Percentiles rank a stretch among this genome's conserved stretches.
phyloP scores from a whole-genome alignment of 148 eudicot genomes.

The Silene uniflora region DNA sequence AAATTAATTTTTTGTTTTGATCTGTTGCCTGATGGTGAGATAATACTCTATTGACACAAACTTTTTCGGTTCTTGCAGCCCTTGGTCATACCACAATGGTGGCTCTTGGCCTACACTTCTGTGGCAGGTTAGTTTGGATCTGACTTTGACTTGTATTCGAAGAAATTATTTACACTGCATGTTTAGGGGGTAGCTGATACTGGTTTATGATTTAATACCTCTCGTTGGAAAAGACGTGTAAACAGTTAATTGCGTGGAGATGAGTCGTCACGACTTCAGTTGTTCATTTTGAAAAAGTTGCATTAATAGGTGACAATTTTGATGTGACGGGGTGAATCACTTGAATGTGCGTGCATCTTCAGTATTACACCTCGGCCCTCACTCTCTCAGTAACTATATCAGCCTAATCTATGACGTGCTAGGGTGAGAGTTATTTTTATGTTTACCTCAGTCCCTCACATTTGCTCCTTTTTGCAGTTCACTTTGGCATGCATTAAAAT shows the following conservation, averaged over 20 bases:
- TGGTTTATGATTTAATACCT: too few relatives aligned
- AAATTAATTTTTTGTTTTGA: neutral
- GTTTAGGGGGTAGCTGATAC: neutral
- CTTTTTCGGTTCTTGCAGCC: slow-evolving; percentile 37
- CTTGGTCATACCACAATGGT: slow-evolving; percentile 98
- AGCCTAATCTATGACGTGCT: neutral
- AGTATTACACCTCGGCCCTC: too few relatives aligned
- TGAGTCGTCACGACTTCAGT: too few relatives aligned
- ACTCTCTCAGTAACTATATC: too few relatives aligned
- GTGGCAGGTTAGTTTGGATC: slow-evolving; percentile 68
- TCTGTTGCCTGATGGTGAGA: neutral
- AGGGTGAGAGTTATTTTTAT: neutral
- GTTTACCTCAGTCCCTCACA: neutral
- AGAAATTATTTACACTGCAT: neutral
- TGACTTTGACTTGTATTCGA: neutral
- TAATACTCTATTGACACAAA: neutral
- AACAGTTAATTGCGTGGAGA: neutral
- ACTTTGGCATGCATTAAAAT: slow-evolving; percentile 94
- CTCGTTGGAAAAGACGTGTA: neutral
- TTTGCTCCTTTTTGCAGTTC: slow-evolving; percentile 46
- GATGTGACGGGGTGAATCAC: too few relatives aligned
- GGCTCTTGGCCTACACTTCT: slow-evolving; percentile 97
- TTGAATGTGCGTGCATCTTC: too few relatives aligned
- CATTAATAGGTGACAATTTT: too few relatives aligned
- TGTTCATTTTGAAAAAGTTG: too few relatives aligned